Base-by-base conservation (phyloP, 139 green algal genomes). In the Ettlia oleoabundans region DNA sequence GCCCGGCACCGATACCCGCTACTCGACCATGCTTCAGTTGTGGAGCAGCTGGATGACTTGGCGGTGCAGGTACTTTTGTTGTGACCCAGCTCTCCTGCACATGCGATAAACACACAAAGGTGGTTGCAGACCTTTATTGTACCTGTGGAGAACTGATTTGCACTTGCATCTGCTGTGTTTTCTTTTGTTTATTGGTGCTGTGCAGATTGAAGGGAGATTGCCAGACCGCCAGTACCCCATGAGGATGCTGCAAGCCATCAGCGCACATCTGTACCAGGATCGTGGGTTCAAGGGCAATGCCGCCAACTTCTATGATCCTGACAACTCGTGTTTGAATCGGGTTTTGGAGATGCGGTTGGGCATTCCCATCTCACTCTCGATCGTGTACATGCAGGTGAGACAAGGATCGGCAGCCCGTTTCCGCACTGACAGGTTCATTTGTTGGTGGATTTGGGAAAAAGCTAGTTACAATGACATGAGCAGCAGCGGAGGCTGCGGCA, bases 371-470 rank as follows among this genome's bases (percentile, higher is more conserved):
- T 91, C 86, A 1, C 63, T 94, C 35, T 76, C 69, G 10, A 47
- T 94, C n/a, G 65, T 94, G 4, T 94, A 94, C 76, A 88, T 89
- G 76, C 87, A 90, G 81, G 87, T 93, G 28, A n/a, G n/a, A n/a
- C n/a, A n/a, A n/a, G n/a, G n/a, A n/a, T n/a, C n/a, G n/a, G n/a
- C n/a, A n/a, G n/a, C n/a, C n/a, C n/a, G n/a, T n/a, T n/a, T n/a
- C n/a, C n/a, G n/a, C n/a, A n/a, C n/a, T n/a, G n/a, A n/a, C n/a
- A n/a, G n/a, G n/a, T n/a, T n/a, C n/a, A n/a, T n/a, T n/a, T n/a
- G n/a, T n/a, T n/a, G n/a, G n/a, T n/a, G n/a, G n/a, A n/a, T n/a
- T n/a, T n/a, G n/a, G n/a, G n/a, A n/a, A n/a, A n/a, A n/a, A n/a
- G n/a, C n/a, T n/a, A n/a, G n/a, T n/a, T n/a, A n/a, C n/a, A n/a